Evolutionary conservation across 2,329 filamentous ascomycete genomes (phyloP).

Genomic region (Diaporthe humulicola): DNA sequence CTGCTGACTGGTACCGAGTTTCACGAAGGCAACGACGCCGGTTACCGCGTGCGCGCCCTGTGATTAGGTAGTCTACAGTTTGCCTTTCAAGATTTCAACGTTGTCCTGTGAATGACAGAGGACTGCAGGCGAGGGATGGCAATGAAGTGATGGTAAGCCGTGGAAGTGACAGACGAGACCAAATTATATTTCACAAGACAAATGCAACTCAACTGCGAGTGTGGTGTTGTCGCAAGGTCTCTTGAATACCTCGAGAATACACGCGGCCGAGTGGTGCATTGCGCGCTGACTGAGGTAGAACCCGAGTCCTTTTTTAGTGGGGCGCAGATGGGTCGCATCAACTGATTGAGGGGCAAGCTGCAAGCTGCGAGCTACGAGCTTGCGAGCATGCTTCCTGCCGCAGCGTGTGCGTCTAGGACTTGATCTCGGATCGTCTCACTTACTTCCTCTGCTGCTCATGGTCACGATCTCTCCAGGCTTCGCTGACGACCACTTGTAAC

Average conservation of each 20-base stretch:
- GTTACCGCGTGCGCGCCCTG: background rate
- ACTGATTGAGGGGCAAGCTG: constrained; percentile 21
- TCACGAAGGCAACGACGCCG: background rate
- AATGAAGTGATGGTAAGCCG: background rate
- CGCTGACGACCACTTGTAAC: background rate
- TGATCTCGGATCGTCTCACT: constrained; percentile 16
- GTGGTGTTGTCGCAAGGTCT: constrained; percentile 10
- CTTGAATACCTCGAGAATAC: constrained; percentile 1
- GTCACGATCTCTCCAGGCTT: background rate
- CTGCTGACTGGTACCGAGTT: background rate
- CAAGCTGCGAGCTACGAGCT: constrained; percentile 17
- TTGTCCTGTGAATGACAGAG: background rate
- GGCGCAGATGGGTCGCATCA: background rate
- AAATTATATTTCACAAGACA: background rate
- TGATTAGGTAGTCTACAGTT: too few species aligned
- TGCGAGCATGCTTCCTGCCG: constrained; percentile 24
- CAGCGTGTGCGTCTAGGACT: background rate
- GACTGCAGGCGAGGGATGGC: background rate
- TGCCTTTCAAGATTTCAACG: background rate
- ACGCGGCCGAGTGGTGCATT: rapidly evolving
- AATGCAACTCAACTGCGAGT: constrained; percentile 1
- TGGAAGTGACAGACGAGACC: background rate
- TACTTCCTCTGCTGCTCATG: background rate
- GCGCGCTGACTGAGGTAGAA: background rate
- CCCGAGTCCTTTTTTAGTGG: background rate